Conservation (phyloP, 495 filamentous ascomycete species). For the Aspergillus haitiensis region DNA sequence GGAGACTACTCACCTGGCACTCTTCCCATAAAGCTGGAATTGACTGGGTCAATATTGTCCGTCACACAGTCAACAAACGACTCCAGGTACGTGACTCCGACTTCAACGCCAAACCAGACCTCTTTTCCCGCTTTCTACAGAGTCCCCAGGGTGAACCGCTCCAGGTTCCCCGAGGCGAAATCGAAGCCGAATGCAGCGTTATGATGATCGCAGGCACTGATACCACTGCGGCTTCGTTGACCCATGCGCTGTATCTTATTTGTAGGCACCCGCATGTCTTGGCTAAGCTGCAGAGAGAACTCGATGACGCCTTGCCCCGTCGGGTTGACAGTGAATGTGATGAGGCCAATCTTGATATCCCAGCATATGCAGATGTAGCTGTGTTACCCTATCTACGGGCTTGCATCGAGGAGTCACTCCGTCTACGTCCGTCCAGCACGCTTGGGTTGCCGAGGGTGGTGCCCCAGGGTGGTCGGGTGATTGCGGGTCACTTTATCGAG, state of each 20-base stretch:
- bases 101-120: neutral
- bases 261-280: conserved; percentile 2
- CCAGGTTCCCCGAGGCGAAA: neutral
- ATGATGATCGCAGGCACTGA: conserved; percentile 9
- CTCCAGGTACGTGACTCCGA: no score
- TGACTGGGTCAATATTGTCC: conserved; percentile 5
- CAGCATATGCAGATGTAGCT: neutral
- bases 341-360: neutral
- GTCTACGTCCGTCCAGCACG: neutral
- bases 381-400: conserved; percentile 5
- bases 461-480: conserved; percentile 5
- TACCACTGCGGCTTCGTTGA: neutral
- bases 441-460: conserved; percentile 2
- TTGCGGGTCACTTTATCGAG: neutral
- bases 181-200: conserved; percentile 1
- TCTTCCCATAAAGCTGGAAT: neutral
- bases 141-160: neutral
- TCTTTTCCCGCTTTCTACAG: neutral
- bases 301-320: neutral
- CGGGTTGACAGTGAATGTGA: no score
- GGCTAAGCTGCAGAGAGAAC: neutral
- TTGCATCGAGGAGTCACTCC: conserved; percentile 1
- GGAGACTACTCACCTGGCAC: neutral
- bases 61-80: no score
- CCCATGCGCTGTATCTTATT: neutral